Evolutionary conservation across 2,329 filamentous ascomycete species (phyloP), one percentile per base, ranked within the genome.

Genomic region (Apiospora pterosperma): DNA sequence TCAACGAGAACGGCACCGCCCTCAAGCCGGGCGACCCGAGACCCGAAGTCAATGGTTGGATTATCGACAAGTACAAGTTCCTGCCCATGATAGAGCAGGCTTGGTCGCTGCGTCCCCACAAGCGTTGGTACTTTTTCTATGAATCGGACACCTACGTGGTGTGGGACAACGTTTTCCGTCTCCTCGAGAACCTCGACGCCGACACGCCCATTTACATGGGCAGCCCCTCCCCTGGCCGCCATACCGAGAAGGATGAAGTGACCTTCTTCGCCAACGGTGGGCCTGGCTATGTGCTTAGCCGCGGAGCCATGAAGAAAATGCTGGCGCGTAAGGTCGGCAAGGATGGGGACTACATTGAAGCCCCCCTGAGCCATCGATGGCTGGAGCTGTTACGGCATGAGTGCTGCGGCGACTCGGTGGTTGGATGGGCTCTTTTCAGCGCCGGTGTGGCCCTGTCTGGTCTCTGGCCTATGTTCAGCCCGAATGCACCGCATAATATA

Each of bases 21-120:
- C 36, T 38, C 36, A 11, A 31, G 59, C 36, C 36, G 19, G 36
- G 23, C 36, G 59, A 61, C 23, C 36, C 36, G 28, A 39, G 36
- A 6, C 23, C 36, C n/a, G 23, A 61, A 11, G 7, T 76, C 66
- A 76, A 73, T 44, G 83, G 83, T 2, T 86, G 84, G 84, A 79
- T 74, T 31, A 76, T 86, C 58, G 84, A 87, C 73, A 84, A 84
- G 70, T 87, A 81, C 78, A 87, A 87, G 71, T 86, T 86, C 67
- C 70, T 87, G 36, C 82, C 84, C 44, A 84, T 85, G 79, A 75
- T 87, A 5, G 81, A 85, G 65, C 74, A 80, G 34, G 81, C 83
- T 0, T 84, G 83, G 74, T 73, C 76, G 34, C 72, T 75, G 63
- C 82, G 81, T 36, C 80, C 80, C 2, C 73, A 79, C n/a, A 80